phyloP scores from a whole-genome alignment of 306 rosid genomes.

The Dalbergia oliveri region DNA sequence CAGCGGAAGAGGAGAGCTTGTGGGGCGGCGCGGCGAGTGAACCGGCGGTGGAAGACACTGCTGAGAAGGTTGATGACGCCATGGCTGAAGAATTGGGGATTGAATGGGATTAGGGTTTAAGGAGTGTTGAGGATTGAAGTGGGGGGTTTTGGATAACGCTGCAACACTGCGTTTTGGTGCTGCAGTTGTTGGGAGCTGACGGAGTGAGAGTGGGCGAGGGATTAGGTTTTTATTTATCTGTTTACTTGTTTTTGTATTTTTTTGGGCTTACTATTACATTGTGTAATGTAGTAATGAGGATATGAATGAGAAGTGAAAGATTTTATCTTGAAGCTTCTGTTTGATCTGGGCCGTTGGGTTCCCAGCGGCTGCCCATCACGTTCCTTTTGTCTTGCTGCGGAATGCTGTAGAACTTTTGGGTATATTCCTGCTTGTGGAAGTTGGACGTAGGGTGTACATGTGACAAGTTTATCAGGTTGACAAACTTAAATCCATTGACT shows the following conservation, averaged over 20 bases:
- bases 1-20: constrained; percentile 70
- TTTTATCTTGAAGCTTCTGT: constrained; percentile 55
- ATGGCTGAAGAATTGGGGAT: constrained; percentile 35
- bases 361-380: not conserved
- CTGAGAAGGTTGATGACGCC: constrained; percentile 84
- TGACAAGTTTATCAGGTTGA: no score
- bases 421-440: not conserved
- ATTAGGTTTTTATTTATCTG: constrained; percentile 47
- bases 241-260: not conserved
- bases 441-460: no score
- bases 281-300: not conserved
- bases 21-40: constrained; percentile 20
- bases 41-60: constrained; percentile 66
- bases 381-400: constrained; percentile 28
- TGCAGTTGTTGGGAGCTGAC: not conserved
- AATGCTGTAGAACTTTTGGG: constrained; percentile 50
- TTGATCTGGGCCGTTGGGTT: constrained; percentile 51
- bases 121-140: not conserved
- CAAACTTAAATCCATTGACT: no score
- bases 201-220: not conserved
- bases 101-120: constrained; percentile 34
- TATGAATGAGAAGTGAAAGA: not conserved
- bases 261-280: no score
- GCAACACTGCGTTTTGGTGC: not conserved
- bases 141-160: constrained; percentile 40